These are phyloP conservation scores for Rhizoctonia solani DNA, from an alignment of 1,284 basidiomycete genomes.

Conservation along the genomic window DNA sequence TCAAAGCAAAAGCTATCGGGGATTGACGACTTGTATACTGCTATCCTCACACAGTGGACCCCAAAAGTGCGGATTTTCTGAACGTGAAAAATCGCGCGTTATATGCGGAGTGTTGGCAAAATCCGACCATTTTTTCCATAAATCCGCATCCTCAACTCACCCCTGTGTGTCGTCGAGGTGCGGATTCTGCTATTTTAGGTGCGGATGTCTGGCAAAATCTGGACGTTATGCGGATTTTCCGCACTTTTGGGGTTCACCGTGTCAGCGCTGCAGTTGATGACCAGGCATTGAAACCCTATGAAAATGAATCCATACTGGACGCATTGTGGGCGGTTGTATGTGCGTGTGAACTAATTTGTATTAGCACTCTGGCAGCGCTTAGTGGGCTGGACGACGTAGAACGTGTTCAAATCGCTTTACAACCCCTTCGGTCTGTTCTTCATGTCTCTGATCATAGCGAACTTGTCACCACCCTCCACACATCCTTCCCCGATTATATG, in stretches of 20 bases:
- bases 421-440: background rate
- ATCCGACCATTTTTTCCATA: no score
- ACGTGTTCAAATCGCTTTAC: background rate
- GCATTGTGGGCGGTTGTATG: background rate
- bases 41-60: background rate
- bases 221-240: no score
- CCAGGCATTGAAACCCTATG: background rate
- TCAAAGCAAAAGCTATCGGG: background rate
- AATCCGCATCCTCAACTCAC: no score
- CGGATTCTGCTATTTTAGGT: no score
- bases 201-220: no score
- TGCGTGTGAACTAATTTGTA: background rate
- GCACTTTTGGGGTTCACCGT: background rate
- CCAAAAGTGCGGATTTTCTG: no score
- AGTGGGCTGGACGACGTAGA: background rate
- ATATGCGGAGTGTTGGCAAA: no score
- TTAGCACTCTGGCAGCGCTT: background rate
- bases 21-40: background rate
- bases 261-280: background rate
- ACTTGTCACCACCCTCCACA: background rate
- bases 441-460: background rate
- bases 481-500: constrained; percentile 24
- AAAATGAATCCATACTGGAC: background rate
- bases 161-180: no score
- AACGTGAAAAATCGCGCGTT: no score